A percentile compares a stretch with the other conserved stretches of the same genome.
Conservation (phyloP, 352 stramenopile species). For the Aphanomyces astaci region DNA sequence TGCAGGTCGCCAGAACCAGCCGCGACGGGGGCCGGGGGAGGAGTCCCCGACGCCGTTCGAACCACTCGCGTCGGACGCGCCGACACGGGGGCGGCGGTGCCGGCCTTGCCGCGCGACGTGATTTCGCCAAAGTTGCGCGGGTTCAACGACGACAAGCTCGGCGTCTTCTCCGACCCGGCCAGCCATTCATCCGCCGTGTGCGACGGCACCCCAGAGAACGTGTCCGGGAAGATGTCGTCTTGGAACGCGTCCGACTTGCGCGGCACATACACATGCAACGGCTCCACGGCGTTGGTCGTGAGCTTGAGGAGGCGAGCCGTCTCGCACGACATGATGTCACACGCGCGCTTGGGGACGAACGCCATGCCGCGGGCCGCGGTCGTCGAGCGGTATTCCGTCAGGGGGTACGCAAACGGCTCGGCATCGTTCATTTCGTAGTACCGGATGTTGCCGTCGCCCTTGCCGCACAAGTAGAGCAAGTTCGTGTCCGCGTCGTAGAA, state of each 20-base stretch:
- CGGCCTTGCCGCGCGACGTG: slow-evolving; percentile 71
- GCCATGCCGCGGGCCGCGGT: slow-evolving; percentile 95
- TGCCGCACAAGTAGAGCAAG: slow-evolving; percentile 97
- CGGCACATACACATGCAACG: slow-evolving; percentile 94
- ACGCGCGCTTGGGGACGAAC: slow-evolving; percentile 97
- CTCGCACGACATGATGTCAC: slow-evolving; percentile 98
- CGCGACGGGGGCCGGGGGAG: background rate
- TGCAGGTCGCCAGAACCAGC: slow-evolving; percentile 35
- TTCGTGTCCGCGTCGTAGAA: slow-evolving; percentile 98
- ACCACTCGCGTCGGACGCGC: slow-evolving; percentile 40
- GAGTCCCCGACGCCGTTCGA: slow-evolving; percentile 20
- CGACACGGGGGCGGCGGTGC: slow-evolving; percentile 23
- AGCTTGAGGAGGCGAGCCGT: slow-evolving; percentile 93
- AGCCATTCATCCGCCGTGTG: slow-evolving; percentile 96
- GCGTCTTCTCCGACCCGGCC: slow-evolving; percentile 89
- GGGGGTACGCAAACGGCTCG: slow-evolving; percentile 86
- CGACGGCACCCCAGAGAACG: slow-evolving; percentile 89
- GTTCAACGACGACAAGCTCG: slow-evolving; percentile 89
- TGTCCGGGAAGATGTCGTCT: slow-evolving; percentile 98
- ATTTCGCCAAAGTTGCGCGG: slow-evolving; percentile 82
- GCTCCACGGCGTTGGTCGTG: slow-evolving; percentile 94
- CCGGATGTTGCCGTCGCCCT: slow-evolving; percentile 98
- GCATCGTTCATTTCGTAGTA: slow-evolving; percentile 98
- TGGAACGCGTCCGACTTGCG: slow-evolving; percentile 99
- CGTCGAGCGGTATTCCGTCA: slow-evolving; percentile 94